Base-by-base conservation (phyloP, 371 early-diverging fungal genomes). In the Mortierella sp. region DNA sequence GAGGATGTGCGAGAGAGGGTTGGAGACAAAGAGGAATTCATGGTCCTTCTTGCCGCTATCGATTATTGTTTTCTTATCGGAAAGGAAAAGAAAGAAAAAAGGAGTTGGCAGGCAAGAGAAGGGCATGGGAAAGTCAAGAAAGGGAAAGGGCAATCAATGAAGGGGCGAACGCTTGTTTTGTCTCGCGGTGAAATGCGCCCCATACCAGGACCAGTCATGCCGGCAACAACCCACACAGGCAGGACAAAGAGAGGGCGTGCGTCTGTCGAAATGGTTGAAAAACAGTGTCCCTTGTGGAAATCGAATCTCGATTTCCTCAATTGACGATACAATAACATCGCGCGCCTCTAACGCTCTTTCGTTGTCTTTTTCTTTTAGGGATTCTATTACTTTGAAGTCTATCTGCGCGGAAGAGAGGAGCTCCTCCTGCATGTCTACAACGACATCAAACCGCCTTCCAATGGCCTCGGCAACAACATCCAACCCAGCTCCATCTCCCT, bases 391-490 rank as follows among this genome's bases (percentile, higher is more conserved):
- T 95, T 96, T 89, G 93, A 95, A 44, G 88, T 93, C 7, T 91
- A 95, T 55, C 88, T 95, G 44, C 91, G 95, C 70, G 94, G 96
- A 70, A 89, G 94, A 44, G 96, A 96, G 85, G 96, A 96, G 65
- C 84, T 96, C 4, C 83, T 96, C 1, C 83, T 95, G 38, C 90
- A 91, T 16, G 92, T 95, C 56, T 91, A 87, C 80, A 88, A 87
- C 44, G 84, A 83, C 80, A 71, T 49, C 70, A 82, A 73, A 73
- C 82, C 73, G 58, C 56, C 43, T 43, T 70, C 71, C 56, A 58
- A 80, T 70, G 73, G 75, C 75, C 8, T 70, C 80, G 70, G 77
- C 29, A 68, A 70, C 80, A 60, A 11, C 55, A 71, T 75, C 41
- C 77, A 84, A 68, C 73, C 83, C 49, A 89, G 81, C 71, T 82